Evolutionary conservation across 2,329 filamentous ascomycete species (phyloP).

Genomic region (Stagonosporopsis cucurbitacearum): DNA sequence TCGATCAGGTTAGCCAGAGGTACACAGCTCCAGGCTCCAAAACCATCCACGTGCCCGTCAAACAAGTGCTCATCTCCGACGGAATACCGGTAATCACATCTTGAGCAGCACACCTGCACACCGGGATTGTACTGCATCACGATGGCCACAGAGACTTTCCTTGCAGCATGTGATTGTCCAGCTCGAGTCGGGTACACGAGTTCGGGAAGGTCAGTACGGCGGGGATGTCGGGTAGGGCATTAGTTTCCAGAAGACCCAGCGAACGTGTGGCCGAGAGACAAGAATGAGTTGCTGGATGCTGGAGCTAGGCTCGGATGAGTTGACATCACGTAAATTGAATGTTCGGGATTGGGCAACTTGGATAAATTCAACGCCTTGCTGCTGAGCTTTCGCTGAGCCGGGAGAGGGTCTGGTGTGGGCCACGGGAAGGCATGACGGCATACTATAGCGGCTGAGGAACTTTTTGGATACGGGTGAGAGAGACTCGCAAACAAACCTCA

Average conservation of each 20-base stretch:
- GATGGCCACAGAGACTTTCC: conserved; percentile 1
- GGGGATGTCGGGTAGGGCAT: conserved; percentile 15
- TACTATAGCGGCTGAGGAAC: conserved; percentile 21
- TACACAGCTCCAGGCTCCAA: background rate
- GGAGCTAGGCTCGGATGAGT: conserved; percentile 16
- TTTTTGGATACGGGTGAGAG: conserved; percentile 15
- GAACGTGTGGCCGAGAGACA: conserved; percentile 11
- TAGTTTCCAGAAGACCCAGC: conserved; percentile 16
- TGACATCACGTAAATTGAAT: conserved; percentile 42
- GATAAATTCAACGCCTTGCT: conserved; percentile 1
- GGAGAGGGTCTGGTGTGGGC: conserved; percentile 9
- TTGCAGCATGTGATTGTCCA: conserved; percentile 9
- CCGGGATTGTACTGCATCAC: background rate
- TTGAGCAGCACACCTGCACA: background rate
- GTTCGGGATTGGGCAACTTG: conserved; percentile 32
- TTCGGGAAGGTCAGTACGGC: conserved; percentile 3
- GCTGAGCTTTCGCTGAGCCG: background rate
- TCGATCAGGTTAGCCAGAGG: background rate
- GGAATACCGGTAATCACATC: background rate
- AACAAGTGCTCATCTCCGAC: conserved; percentile 1
- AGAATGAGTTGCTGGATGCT: background rate
- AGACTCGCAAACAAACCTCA: conserved; percentile 4
- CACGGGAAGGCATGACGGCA: conserved; percentile 30
- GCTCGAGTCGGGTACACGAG: conserved; percentile 1
- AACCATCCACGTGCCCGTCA: background rate